A percentile compares a stretch with the other conserved stretches of the same genome.
Evolutionary conservation across 345 rosid genomes (phyloP).

Genomic region (Geranium brycei): DNA sequence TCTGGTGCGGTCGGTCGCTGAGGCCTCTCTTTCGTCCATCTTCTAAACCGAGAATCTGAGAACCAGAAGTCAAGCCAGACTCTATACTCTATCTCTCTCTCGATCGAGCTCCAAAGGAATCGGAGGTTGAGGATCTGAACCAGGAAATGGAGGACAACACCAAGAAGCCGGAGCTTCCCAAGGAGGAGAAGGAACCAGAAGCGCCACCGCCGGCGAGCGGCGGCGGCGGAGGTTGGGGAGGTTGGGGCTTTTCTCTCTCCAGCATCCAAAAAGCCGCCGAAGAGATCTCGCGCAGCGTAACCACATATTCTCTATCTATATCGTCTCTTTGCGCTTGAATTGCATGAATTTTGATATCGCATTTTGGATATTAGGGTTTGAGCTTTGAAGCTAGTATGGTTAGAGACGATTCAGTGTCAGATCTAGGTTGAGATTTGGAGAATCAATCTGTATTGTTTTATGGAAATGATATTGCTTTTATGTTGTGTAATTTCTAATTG

Average conservation of each 20-base stretch:
- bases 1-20: background rate
- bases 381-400: background rate
- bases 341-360: background rate
- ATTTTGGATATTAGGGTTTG: background rate
- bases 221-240: slow-evolving; percentile 53
- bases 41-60: background rate
- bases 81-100: background rate
- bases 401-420: background rate
- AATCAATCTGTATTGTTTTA: too few relatives aligned
- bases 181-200: slow-evolving; percentile 13
- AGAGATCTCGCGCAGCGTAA: slow-evolving; percentile 89
- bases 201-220: slow-evolving; percentile 7
- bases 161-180: slow-evolving; percentile 11
- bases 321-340: background rate
- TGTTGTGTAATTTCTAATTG: too few relatives aligned
- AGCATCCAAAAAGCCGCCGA: slow-evolving; percentile 91
- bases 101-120: too few relatives aligned
- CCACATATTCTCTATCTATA: background rate
- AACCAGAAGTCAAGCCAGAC: background rate
- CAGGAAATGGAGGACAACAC: slow-evolving; percentile 33
- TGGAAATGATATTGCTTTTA: too few relatives aligned
- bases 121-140: background rate
- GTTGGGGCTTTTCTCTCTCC: slow-evolving; percentile 82
- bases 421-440: background rate
- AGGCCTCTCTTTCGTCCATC: background rate